phyloP scores from a whole-genome alignment of 2,329 filamentous ascomycete species.

The Fusarium ramigenum region DNA sequence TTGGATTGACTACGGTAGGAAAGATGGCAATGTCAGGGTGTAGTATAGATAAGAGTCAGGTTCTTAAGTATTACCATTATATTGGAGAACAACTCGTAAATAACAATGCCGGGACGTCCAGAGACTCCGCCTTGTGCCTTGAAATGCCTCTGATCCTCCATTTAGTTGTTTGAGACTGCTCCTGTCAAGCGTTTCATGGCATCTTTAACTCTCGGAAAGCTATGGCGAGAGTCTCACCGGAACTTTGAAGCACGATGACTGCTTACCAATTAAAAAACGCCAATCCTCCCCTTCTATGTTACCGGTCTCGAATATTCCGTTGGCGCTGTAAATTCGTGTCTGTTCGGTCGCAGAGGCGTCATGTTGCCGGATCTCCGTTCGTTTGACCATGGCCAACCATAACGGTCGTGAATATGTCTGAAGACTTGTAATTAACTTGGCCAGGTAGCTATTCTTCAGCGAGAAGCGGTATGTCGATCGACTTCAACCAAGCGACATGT shows the following conservation, averaged over 20 bases:
- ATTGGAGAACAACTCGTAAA: rapidly evolving
- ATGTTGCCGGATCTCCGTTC: no score
- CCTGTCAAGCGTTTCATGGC: neutral
- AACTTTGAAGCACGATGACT: no score
- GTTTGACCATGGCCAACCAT: rapidly evolving
- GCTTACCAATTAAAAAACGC: no score
- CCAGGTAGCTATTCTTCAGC: rapidly evolving
- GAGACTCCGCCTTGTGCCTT: rapidly evolving
- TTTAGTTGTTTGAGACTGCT: no score
- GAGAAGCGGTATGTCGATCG: rapidly evolving
- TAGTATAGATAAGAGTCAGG: rapidly evolving
- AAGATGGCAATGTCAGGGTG: rapidly evolving
- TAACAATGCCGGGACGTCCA: rapidly evolving
- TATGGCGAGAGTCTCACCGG: rapidly evolving
- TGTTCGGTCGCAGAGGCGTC: no score
- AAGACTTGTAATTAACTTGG: neutral
- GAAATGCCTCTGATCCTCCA: no score
- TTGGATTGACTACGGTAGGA: rapidly evolving
- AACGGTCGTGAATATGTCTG: rapidly evolving
- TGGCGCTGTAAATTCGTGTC: no score
- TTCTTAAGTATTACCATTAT: rapidly evolving
- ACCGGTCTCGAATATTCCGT: no score
- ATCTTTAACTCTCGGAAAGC: rapidly evolving
- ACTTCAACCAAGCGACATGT: no score
- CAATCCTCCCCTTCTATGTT: no score